Evolutionary conservation across 2,329 filamentous ascomycete species (phyloP), one percentile per base, ranked within the genome.

Genomic region (Talaromyces albobiverticillius): DNA sequence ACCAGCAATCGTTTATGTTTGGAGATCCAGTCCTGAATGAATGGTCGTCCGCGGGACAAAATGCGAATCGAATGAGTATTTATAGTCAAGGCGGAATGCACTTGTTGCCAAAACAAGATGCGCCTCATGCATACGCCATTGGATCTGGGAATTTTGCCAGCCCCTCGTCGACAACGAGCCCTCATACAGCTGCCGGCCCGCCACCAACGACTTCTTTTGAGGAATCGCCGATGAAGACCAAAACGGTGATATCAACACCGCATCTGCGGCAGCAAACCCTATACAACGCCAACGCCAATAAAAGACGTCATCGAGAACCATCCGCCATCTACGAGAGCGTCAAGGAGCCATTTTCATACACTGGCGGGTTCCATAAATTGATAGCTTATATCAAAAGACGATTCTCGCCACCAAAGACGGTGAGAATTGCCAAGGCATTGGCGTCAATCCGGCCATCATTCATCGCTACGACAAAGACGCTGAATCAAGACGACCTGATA

Each of bases 361-460:
- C 92, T 1, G 83, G 84, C 41, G 90, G 90, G 18, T 97, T 96
- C 69, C 94, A 99, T 72, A 88, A 87, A 60, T 82, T 97, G 59
- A 90, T 91, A 41, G 85, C 85, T 8, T 86, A 92, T 58, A 79
- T 96, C 32, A 84, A 90, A 67, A 84, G 84, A 47, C 88, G 91
- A 18, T 92, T 95, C 64, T 83, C 88, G 1, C 79, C 85, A 11
- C 85, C 85, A 60, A 92, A 92, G 72, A 87, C 88, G 0, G 72
- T 93, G 22, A 85, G 87, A 55, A 95, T 96, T 60, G 91, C 90
- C 56, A 90, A 92, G 73, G 88, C 92, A 0, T 81, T 99, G 50
- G 88, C 90, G 6, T 90, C 88, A 42, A 95, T 96, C 62, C 87
- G 94, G 7, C 93, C 94, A 1, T 94, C 91, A 0, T 94, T 99